Evolutionary conservation across 345 rosid species (phyloP).

Genomic region (Syzygium jambos): DNA sequence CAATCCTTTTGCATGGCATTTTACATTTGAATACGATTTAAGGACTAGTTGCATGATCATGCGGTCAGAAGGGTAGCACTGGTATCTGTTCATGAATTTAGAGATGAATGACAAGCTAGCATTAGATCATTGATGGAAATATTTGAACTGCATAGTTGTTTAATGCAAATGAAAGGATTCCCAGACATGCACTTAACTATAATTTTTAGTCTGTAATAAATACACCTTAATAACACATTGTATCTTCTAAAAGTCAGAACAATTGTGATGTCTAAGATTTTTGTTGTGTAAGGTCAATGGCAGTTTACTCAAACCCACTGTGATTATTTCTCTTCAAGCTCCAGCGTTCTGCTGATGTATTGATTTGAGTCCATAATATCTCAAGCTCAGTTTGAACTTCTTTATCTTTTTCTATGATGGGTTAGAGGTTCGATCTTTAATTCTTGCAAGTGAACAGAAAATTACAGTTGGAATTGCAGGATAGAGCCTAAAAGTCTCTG

Average conservation of each 20-base stretch:
- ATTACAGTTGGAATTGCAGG: slow-evolving; percentile 62
- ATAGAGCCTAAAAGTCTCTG: slow-evolving; percentile 70
- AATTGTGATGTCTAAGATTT: not conserved
- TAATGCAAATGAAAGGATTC: not conserved
- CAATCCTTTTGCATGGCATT: not conserved
- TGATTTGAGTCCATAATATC: not conserved
- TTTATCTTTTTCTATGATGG: not conserved
- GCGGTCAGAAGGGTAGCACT: not conserved
- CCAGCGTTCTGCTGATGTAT: not conserved
- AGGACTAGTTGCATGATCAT: not conserved
- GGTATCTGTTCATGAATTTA: not conserved
- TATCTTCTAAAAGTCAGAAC: not conserved
- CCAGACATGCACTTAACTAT: not conserved
- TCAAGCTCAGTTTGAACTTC: not conserved
- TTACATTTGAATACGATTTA: not conserved
- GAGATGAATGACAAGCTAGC: not conserved
- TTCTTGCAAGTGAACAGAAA: not conserved
- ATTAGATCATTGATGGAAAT: not conserved
- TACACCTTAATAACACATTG: not conserved
- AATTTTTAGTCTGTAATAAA: not conserved
- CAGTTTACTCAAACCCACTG: not conserved
- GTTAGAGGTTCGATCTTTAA: not conserved
- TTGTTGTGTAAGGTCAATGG: not conserved
- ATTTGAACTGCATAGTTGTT: too few species aligned
- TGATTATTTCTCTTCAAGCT: not conserved